Base-by-base conservation (phyloP, 208 protist genomes). In the Plasmodiophora brassicae region DNA sequence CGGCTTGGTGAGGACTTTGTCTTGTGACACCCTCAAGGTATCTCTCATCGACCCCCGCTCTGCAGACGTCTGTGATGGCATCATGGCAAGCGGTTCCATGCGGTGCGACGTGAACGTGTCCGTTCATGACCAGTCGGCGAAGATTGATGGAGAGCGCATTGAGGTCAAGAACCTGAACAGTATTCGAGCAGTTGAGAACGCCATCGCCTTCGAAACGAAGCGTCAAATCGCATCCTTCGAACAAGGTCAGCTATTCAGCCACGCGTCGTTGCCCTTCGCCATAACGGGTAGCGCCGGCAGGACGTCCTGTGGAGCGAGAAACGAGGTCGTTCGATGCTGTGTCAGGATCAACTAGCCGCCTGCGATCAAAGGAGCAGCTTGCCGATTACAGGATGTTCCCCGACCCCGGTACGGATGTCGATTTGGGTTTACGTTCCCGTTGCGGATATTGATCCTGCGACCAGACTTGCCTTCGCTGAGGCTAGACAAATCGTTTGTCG, bases 101-200 rank as follows among this genome's bases (percentile, higher is more conserved):
- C 65, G 65, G n/a, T n/a, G 32, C 41, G 65, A 78, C n/a, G 65
- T 78, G 14, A 78, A 78, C n/a, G 65, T 78, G 10, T 78, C 65
- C 14, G 20, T 78, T 14, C 32, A 5, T 14, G n/a, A 32, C 41
- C 5, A 5, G 20, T n/a, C 10, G 32, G 5, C 5, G 32, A 32
- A 38, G 5, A 5, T 32, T 36, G 14, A n/a, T 5, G n/a, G n/a
- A 14, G 14, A 78, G 32, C 65, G 65, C n/a, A 38, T 78, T 38
- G 65, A 78, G 65, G n/a, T 78, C 14, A 78, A 78, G 41, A 78
- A 78, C n/a, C 65, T 78, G n/a, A 78, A 78, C n/a, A 78, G 65
- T 32, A 36, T 78, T 8, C 32, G 41, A 32, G 32, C 65, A 8
- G 41, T 78, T 78, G 14, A 78, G n/a, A 5, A 32, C 32, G 65